phyloP scores from a whole-genome alignment of 148 eudicot genomes.

The Cornus florida region DNA sequence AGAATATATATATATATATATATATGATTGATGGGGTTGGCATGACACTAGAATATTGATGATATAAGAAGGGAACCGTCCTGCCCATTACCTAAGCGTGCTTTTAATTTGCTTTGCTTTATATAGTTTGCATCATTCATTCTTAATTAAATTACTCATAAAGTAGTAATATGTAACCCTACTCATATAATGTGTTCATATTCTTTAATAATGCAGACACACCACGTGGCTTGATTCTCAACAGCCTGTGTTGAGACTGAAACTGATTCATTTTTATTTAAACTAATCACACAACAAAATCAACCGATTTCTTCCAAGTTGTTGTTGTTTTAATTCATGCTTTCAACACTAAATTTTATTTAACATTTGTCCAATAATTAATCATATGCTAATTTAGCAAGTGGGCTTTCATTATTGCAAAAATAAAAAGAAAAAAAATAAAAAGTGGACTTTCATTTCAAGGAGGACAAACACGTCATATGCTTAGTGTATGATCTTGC shows the following conservation, averaged over 20 bases:
- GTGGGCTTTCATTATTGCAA: background rate
- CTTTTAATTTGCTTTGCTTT: background rate
- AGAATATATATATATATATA: background rate
- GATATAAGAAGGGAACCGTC: slow-evolving; percentile 3
- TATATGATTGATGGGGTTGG: background rate
- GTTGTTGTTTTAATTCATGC: background rate
- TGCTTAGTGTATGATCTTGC: too few relatives aligned
- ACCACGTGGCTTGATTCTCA: slow-evolving; percentile 15
- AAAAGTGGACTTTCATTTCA: too few relatives aligned
- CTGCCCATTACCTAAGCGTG: slow-evolving; percentile 15
- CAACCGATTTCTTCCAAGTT: too few relatives aligned
- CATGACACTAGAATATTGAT: slow-evolving; percentile 6
- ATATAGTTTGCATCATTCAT: background rate
- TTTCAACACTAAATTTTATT: background rate
- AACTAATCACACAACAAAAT: background rate
- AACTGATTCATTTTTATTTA: background rate
- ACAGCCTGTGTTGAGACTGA: slow-evolving; percentile 16
- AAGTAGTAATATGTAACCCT: background rate
- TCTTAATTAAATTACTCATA: background rate
- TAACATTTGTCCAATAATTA: background rate
- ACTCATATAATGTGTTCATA: background rate
- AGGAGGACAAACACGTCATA: too few relatives aligned
- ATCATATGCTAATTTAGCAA: too few relatives aligned
- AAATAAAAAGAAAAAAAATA: too few relatives aligned
- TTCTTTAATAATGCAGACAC: slow-evolving; percentile 6